phyloP scores from a whole-genome alignment of 805 yeast genomes.

The Blastobotrys americana region DNA sequence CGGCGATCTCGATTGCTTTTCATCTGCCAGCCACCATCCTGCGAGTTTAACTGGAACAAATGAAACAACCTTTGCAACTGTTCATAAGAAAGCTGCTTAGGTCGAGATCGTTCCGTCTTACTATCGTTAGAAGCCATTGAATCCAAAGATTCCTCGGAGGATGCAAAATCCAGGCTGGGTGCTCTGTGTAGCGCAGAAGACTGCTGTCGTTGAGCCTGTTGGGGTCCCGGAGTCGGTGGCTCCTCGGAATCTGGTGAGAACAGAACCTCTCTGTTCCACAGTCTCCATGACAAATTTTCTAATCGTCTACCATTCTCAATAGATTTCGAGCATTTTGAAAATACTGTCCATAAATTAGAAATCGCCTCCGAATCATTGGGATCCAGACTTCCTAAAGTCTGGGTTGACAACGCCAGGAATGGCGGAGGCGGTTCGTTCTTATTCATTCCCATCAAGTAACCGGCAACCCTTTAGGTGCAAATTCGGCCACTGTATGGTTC shows the following conservation, averaged over 20 bases:
- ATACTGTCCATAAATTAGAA: constrained; percentile 29
- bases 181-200: not conserved
- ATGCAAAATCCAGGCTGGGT: not conserved
- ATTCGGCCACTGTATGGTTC: no score
- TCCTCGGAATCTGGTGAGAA: not conserved
- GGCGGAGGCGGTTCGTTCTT: not conserved
- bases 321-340: constrained; percentile 31
- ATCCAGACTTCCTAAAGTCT: constrained; percentile 11
- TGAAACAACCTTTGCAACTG: constrained; percentile 22
- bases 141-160: not conserved
- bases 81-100: constrained; percentile 18
- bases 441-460: not conserved
- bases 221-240: not conserved
- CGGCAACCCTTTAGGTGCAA: no score
- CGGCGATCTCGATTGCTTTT: not conserved
- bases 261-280: constrained; percentile 29
- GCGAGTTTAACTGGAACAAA: constrained; percentile 17
- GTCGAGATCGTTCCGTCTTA: constrained; percentile 1
- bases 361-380: constrained; percentile 23
- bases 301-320: constrained; percentile 33
- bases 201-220: not conserved
- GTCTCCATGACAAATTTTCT: constrained; percentile 35
- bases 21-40: constrained; percentile 10
- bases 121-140: constrained; percentile 1
- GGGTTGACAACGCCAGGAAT: not conserved